These are phyloP conservation scores for Debaryomyces fabryi DNA, from an alignment of 1,139 yeast genomes.

Conservation along the genomic window DNA sequence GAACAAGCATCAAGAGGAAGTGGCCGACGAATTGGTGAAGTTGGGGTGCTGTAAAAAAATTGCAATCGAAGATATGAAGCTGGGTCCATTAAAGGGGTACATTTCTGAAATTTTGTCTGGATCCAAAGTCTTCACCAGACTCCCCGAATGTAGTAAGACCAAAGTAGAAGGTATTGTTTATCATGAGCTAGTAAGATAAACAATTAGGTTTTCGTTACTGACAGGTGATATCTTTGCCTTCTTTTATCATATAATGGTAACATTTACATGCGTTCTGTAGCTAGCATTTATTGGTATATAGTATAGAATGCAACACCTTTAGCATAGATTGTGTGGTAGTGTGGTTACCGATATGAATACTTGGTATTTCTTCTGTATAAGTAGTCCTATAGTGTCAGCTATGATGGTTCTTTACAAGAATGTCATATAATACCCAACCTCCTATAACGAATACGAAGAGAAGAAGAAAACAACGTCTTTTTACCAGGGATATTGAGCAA, in stretches of 20 bases:
- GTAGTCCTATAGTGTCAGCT: background rate
- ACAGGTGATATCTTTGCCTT: background rate
- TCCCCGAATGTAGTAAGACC: background rate
- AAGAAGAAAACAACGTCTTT: slow-evolving; percentile 45
- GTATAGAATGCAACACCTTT: background rate
- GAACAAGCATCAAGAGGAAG: slow-evolving; percentile 87
- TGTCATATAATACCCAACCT: slow-evolving; percentile 2
- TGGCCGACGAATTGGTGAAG: slow-evolving; percentile 59
- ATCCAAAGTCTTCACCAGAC: background rate
- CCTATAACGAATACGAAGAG: slow-evolving; percentile 14
- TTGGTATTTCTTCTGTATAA: background rate
- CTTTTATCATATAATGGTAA: background rate
- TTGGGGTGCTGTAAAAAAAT: slow-evolving; percentile 17
- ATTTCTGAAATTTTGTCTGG: slow-evolving; percentile 8
- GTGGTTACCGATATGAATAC: background rate
- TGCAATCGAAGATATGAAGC: slow-evolving; percentile 9
- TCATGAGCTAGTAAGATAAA: slow-evolving; percentile 2
- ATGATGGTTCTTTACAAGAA: background rate
- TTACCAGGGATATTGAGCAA: slow-evolving; percentile 69
- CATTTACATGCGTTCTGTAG: background rate
- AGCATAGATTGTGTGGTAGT: background rate
- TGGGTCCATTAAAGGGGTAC: background rate
- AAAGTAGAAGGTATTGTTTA: slow-evolving; percentile 1
- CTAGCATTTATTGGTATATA: background rate
- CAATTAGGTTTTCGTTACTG: background rate